Conservation (phyloP, 2,329 filamentous ascomycete genomes). For the Monilinia vaccinii-corymbosi region DNA sequence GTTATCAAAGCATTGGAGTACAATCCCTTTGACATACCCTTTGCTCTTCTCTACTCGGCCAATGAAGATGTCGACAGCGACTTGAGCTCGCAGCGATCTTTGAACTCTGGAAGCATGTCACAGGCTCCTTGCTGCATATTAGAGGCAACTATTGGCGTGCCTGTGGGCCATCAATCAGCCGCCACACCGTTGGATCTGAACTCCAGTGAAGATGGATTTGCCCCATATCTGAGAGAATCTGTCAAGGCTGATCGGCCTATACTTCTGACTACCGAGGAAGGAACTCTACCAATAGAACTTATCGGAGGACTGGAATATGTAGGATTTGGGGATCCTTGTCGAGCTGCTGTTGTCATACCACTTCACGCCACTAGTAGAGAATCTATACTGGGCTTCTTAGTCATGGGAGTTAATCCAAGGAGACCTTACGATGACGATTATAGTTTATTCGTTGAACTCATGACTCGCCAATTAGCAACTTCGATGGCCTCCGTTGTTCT, state of each 20-base stretch:
- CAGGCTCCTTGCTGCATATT: constrained; percentile 57
- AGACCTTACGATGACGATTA: constrained; percentile 76
- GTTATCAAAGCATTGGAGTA: constrained; percentile 60
- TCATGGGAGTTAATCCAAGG: constrained; percentile 69
- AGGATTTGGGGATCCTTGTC: constrained; percentile 62
- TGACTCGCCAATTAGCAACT: constrained; percentile 67
- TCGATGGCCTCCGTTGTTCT: constrained; percentile 74
- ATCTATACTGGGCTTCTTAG: constrained; percentile 60
- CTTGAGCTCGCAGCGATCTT: constrained; percentile 43
- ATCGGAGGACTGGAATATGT: constrained; percentile 60
- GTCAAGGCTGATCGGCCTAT: constrained; percentile 60
- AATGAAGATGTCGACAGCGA: constrained; percentile 64
- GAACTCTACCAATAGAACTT: constrained; percentile 54
- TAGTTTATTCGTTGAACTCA: constrained; percentile 63
- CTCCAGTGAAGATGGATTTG: constrained; percentile 62
- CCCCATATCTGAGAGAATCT: constrained; percentile 66
- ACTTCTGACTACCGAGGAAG: constrained; percentile 56
- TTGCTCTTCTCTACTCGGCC: constrained; percentile 69
- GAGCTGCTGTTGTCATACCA: constrained; percentile 65
- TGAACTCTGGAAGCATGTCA: constrained; percentile 56
- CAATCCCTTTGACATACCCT: constrained; percentile 61
- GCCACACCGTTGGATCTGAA: constrained; percentile 58
- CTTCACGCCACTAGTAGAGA: constrained; percentile 69
- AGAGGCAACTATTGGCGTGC: constrained; percentile 64
- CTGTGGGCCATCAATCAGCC: constrained; percentile 51